phyloP scores from a whole-genome alignment of 208 protist genomes.

The Trypanosoma conorhini region DNA sequence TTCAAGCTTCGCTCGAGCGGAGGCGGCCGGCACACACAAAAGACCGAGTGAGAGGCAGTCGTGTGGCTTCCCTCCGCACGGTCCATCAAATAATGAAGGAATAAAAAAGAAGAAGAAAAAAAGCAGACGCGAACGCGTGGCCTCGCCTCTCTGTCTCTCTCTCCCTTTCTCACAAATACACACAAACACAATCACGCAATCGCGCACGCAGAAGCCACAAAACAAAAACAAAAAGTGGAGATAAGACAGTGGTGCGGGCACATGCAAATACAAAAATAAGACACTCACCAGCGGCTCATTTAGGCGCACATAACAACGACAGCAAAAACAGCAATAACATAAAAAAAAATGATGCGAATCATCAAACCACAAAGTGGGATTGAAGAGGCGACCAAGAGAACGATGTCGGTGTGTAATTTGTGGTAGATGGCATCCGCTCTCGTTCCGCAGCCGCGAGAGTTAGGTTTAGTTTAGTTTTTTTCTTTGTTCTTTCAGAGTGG shows the following conservation, averaged over 20 bases:
- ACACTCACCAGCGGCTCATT: not conserved
- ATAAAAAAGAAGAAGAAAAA: conserved; percentile 9
- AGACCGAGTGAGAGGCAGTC: not conserved
- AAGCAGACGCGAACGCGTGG: not conserved
- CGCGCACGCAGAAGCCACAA: not conserved
- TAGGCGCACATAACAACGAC: not conserved
- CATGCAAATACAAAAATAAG: conserved; percentile 12
- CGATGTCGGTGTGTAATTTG: not conserved
- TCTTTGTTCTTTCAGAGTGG: not conserved
- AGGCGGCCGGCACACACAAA: not conserved
- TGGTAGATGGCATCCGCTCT: too few relatives aligned
- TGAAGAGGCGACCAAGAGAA: not conserved
- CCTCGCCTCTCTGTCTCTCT: too few relatives aligned
- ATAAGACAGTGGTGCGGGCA: too few relatives aligned
- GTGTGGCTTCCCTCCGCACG: not conserved
- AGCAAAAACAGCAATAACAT: not conserved
- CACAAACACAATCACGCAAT: too few relatives aligned
- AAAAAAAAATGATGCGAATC: conserved; percentile 14
- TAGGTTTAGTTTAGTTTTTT: too few relatives aligned
- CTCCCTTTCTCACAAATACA: too few relatives aligned
- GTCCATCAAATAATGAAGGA: not conserved
- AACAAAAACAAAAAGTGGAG: conserved; percentile 5
- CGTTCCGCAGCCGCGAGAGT: too few relatives aligned
- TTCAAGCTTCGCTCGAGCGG: not conserved
- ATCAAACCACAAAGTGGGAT: not conserved